A percentile compares a stretch with the other conserved stretches of the same genome.
Evolutionary conservation across 1,284 basidiomycete species (phyloP).

Genomic region (Chalciporus sp.): DNA sequence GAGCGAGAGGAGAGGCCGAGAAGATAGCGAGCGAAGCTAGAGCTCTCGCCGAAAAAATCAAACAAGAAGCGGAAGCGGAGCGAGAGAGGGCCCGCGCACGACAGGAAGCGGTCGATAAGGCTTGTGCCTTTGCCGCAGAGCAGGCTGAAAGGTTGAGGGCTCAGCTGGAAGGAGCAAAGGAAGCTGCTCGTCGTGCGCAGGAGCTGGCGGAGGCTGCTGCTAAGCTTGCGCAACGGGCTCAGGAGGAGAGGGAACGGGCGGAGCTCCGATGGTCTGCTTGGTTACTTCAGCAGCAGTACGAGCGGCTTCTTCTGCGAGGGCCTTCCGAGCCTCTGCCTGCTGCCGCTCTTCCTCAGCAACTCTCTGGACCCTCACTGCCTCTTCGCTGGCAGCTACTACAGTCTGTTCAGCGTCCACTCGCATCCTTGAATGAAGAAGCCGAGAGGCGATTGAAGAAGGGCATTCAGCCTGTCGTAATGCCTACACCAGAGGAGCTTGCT

Average conservation of each 20-base stretch:
- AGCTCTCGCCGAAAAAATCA: background rate
- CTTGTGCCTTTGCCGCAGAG: constrained; percentile 1
- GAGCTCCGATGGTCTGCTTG: constrained; percentile 5
- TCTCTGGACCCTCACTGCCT: constrained; percentile 15
- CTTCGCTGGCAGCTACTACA: constrained; percentile 10
- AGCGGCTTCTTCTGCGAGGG: constrained; percentile 11
- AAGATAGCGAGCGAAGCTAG: constrained; percentile 6
- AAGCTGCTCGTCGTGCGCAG: too few relatives aligned
- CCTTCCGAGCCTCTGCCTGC: constrained; percentile 13
- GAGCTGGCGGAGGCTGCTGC: too few relatives aligned
- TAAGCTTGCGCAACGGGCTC: too few relatives aligned
- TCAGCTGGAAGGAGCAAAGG: too few relatives aligned
- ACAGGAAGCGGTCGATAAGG: constrained; percentile 18
- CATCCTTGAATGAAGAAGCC: too few relatives aligned
- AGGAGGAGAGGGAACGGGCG: too few relatives aligned
- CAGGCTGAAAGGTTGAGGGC: constrained; percentile 12
- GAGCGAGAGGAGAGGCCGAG: constrained; percentile 8
- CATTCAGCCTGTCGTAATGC: constrained; percentile 17
- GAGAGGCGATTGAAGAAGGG: too few relatives aligned
- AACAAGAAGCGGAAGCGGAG: too few relatives aligned
- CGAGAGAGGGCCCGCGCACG: background rate
- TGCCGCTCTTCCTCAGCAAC: constrained; percentile 17
- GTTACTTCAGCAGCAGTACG: constrained; percentile 16
- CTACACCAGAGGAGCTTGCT: constrained; percentile 11
- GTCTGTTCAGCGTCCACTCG: constrained; percentile 16